Base-by-base conservation (phyloP, 78 protist species). In the Dictyostelium intermedium region DNA sequence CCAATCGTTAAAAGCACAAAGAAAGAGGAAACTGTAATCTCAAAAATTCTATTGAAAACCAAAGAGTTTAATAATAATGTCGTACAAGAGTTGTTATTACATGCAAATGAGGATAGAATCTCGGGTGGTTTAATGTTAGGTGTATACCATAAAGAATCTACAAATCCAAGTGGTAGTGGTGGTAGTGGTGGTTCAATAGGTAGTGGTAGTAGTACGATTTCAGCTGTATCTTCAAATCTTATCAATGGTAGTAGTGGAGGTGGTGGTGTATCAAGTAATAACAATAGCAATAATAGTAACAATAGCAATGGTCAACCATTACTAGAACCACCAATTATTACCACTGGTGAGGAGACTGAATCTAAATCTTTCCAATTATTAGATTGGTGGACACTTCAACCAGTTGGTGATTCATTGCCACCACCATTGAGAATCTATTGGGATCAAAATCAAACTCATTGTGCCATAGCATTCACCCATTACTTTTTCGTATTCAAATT, bases 301-400 rank as follows among this genome's bases (percentile, higher is more conserved):
- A 76, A 5, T 32, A 76, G 23, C 23, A 76, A 5, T 78, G 9
- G 69, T 41, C 47, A 41, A 23, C 39, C 39, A 27, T 8, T 45
- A 16, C 27, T 23, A 18, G 94, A 89, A 81, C 39, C 94, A 41
- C 70, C 87, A 8, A 89, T 80, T 11, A 69, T 61, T 45, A 78
- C 63, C 11, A 81, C 81, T 30, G 94, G 83, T 45, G 87, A 89
- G 69, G 94, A 89, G n/a, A 69, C 41, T 34, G 94, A 89, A 50
- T 89, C 84, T 23, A 80, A 78, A 70, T 61, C 87, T 47, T 89
- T 89, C 56, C 86, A 80, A 70, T 60, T 89, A 1, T 47, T 79
- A 3, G 94, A 89, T 89, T 89, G 94, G 94, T 89, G 94, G 94
- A 66, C 87, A 6, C 73, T 89, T 13, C 87, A 78, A 80, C 86